Evolutionary conservation across 2,329 filamentous ascomycete genomes (phyloP), one percentile per base, ranked within the genome.

Genomic region (Capronia coronata): DNA sequence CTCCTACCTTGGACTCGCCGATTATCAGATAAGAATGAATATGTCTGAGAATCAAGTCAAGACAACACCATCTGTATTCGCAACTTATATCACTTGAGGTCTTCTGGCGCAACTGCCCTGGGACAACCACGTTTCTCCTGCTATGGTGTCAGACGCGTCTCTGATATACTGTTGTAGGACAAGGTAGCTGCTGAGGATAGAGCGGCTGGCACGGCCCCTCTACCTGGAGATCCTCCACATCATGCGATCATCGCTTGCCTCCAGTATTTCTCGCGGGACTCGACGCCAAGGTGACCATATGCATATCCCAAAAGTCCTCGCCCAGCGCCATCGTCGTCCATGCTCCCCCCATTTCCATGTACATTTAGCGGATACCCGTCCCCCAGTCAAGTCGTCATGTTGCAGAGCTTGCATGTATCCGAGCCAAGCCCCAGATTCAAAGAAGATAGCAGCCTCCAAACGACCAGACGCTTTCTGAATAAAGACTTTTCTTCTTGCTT

Each of bases 401-500:
- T 47, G 49, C 44, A 43, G 29, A 39, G 27, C 38, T 35, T 46
- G 27, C 34, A 9, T 19, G 34, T 18, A 37, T 37, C 34, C 29
- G 29, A 27, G 43, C 39, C 29, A 23, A 39, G 25, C 34, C 38
- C 38, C 22, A 32, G 34, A 49, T 29, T 9, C 32, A 44, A 23
- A 23, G 25, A 42, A 16, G 27, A 44, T 32, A 22, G 16, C 29
- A 21, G 30, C 3, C 16, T 21, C 46, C 22, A 45, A 27, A 21
- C 16, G 22, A 23, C 32, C 38, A 45, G 25, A 30, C n/a, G 23
- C 34, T 19, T 16, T 19, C 19, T 34, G 25, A 42, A 25, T 30
- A 49, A 46, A 42, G 38, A 51, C 45, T 50, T 54, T 54, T 54
- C 38, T 29, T 46, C 35, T 43, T 46, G 14, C 42, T 38, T 40